Conservation (phyloP, 148 eudicot species). For the Pharnaceum exiguum region DNA sequence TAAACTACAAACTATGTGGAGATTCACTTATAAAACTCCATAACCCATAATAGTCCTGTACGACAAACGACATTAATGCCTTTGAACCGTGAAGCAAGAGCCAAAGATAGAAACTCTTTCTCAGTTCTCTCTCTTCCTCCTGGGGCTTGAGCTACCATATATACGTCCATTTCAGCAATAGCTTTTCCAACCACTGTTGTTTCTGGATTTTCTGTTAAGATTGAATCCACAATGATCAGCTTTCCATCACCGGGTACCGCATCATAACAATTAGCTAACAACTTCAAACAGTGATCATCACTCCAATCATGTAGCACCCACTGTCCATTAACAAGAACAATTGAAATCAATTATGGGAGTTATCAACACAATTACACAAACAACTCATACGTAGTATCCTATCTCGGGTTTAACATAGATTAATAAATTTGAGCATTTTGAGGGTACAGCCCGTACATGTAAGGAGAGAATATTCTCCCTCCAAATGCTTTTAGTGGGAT, state of each 20-base stretch:
- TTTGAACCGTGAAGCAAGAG: conserved; percentile 20
- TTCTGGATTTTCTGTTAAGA: conserved; percentile 17
- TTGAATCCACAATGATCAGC: conserved; percentile 31
- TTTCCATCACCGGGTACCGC: conserved; percentile 35
- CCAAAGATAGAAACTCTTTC: conserved; percentile 23
- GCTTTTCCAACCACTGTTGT: conserved; percentile 8
- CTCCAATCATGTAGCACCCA: conserved; percentile 50
- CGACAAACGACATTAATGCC: conserved; percentile 16
- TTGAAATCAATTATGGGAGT: no score
- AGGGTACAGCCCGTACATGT: no score
- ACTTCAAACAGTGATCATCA: conserved; percentile 32
- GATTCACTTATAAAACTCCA: conserved; percentile 28
- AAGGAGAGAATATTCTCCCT: no score
- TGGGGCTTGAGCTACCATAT: conserved; percentile 31
- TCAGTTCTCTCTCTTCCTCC: conserved; percentile 33
- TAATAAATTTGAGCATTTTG: no score
- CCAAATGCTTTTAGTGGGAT: no score
- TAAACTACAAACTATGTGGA: no score
- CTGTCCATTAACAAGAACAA: no score
- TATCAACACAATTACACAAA: no score
- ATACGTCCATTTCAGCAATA: conserved; percentile 24
- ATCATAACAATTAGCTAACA: conserved; percentile 35
- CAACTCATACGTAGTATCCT: no score
- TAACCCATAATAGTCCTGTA: conserved; percentile 27
- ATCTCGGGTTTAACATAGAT: no score